Percentiles rank a stretch among this genome's conserved stretches.
phyloP scores from a whole-genome alignment of 495 filamentous ascomycete species.

The Poronia punctata region DNA sequence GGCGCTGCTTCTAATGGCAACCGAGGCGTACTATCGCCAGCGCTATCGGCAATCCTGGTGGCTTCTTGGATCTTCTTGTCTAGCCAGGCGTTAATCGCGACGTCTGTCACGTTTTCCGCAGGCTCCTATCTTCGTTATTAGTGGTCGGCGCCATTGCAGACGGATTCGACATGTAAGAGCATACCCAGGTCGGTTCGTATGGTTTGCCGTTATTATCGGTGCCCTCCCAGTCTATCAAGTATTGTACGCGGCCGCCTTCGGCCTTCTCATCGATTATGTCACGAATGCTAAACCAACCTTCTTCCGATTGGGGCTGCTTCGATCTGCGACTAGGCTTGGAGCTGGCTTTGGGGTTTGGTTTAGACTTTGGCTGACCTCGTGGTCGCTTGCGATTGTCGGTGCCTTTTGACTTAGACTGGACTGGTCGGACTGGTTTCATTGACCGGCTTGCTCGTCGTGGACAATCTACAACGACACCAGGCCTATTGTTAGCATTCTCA shows the following conservation, averaged over 20 bases:
- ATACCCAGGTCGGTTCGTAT: constrained; percentile 37
- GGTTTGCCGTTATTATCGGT: constrained; percentile 27
- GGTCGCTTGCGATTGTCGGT: constrained; percentile 2
- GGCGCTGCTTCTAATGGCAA: not conserved
- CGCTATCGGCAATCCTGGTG: constrained; percentile 7
- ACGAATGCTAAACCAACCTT: constrained; percentile 20
- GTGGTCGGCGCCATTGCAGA: not conserved
- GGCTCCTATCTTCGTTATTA: constrained; percentile 27
- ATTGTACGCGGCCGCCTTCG: constrained; percentile 21
- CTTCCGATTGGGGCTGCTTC: not conserved
- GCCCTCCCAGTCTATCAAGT: constrained; percentile 35
- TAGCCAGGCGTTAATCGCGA: constrained; percentile 29
- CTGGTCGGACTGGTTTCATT: constrained; percentile 15
- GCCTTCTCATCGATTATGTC: constrained; percentile 35
- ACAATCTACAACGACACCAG: constrained; percentile 13
- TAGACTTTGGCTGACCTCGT: not conserved
- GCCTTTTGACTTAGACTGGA: not conserved
- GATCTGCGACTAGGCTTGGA: constrained; percentile 1
- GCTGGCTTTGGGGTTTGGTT: not conserved
- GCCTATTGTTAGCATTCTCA: constrained; percentile 16
- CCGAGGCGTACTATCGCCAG: not conserved
- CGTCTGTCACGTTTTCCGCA: constrained; percentile 23
- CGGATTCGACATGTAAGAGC: not conserved
- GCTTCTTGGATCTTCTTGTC: constrained; percentile 10
- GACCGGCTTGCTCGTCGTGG: constrained; percentile 11